Conservation (phyloP, 208 protist genomes). For the Crithidia mellificae region DNA sequence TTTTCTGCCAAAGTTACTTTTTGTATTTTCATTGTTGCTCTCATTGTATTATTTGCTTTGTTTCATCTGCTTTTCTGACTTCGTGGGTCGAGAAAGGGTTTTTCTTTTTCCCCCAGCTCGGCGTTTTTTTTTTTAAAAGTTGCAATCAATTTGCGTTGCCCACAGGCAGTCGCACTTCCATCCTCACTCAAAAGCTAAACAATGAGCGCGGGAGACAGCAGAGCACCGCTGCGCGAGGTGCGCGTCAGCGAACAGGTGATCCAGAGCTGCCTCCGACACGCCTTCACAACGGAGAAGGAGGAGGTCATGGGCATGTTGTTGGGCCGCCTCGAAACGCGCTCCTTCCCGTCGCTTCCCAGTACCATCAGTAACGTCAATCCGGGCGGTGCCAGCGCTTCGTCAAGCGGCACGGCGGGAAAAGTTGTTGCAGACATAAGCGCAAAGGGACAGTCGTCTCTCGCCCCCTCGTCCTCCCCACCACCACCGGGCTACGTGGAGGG, state of each 20-base stretch:
- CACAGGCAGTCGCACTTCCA: too few species aligned
- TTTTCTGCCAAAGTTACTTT: too few species aligned
- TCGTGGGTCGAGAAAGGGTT: too few species aligned
- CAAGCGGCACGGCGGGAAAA: too few species aligned
- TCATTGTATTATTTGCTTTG: too few species aligned
- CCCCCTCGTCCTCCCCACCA: not conserved
- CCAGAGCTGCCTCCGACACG: conserved; percentile 67
- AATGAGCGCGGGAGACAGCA: not conserved
- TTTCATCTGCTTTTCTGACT: too few species aligned
- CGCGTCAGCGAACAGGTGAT: conserved; percentile 57
- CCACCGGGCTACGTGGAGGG: conserved; percentile 7
- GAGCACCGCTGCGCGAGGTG: conserved; percentile 48
- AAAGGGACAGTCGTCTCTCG: too few species aligned
- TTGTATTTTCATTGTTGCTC: not conserved
- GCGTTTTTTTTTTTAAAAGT: too few species aligned
- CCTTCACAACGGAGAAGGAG: conserved; percentile 75
- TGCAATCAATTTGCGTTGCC: too few species aligned
- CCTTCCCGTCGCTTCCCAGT: not conserved
- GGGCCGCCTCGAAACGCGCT: conserved; percentile 41
- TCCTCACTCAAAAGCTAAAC: too few species aligned
- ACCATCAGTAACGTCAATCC: not conserved
- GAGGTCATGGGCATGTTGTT: conserved; percentile 85
- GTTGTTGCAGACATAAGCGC: too few species aligned
- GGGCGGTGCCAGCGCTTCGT: not conserved
- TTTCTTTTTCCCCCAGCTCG: too few species aligned